Percentiles rank a stretch among this genome's conserved stretches.
Evolutionary conservation across 805 yeast species (phyloP).

Genomic region (Candida saitoana): DNA sequence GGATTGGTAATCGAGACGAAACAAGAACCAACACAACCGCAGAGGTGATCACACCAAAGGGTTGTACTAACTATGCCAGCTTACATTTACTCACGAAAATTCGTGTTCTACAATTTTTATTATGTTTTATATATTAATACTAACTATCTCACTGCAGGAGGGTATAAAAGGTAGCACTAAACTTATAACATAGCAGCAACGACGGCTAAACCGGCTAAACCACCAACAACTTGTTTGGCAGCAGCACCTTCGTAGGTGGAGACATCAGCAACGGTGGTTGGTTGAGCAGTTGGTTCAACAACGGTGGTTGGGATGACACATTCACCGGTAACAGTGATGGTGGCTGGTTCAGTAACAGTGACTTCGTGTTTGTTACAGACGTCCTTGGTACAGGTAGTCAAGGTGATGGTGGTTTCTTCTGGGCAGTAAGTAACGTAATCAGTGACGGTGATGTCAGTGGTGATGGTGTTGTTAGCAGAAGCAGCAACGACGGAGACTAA

Average conservation of each 20-base stretch:
- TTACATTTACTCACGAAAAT: too few relatives aligned
- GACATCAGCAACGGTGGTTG: conserved; percentile 21
- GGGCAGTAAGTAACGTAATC: conserved; percentile 79
- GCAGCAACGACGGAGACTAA: conserved; percentile 37
- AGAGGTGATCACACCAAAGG: too few relatives aligned
- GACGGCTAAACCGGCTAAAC: conserved; percentile 51
- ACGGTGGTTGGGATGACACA: conserved; percentile 61
- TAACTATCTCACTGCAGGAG: too few relatives aligned
- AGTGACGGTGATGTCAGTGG: conserved; percentile 58
- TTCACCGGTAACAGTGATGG: conserved; percentile 83
- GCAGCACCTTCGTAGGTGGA: conserved; percentile 32
- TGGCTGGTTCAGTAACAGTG: conserved; percentile 73
- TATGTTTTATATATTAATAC: too few relatives aligned
- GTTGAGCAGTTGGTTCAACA: conserved; percentile 13
- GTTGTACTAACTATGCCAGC: too few relatives aligned
- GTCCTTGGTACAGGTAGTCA: conserved; percentile 39
- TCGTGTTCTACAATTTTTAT: too few relatives aligned
- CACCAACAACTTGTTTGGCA: conserved; percentile 44
- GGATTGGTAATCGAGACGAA: too few relatives aligned
- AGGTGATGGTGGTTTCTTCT: conserved; percentile 69
- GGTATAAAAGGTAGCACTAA: too few relatives aligned
- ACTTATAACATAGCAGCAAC: conserved; percentile 45
- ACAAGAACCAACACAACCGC: too few relatives aligned
- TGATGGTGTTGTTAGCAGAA: conserved; percentile 45
- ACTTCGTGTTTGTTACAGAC: conserved; percentile 37